Conservation (phyloP, 208 protist genomes). For the Acanthamoeba polyphaga region DNA sequence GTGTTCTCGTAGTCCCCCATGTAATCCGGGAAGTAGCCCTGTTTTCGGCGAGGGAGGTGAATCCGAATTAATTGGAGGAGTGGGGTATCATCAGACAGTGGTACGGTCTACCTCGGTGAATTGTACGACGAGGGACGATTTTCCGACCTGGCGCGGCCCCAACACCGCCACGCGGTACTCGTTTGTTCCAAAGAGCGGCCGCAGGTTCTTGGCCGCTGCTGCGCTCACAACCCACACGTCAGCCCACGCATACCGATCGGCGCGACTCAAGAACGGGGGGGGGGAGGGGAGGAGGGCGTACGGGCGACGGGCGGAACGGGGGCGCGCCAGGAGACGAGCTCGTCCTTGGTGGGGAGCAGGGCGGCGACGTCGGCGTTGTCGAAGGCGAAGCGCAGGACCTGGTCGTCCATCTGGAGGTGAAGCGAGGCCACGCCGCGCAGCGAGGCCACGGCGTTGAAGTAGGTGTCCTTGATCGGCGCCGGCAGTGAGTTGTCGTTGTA, state of each 20-base stretch:
- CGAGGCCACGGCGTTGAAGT: background rate
- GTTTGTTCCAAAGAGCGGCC: background rate
- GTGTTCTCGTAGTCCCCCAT: background rate
- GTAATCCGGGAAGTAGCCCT: background rate
- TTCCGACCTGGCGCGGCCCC: conserved; percentile 6
- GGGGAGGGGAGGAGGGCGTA: background rate
- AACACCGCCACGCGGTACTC: conserved; percentile 16
- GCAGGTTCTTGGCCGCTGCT: background rate
- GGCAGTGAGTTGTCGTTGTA: conserved; percentile 56
- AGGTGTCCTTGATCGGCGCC: conserved; percentile 56
- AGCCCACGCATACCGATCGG: too few relatives aligned
- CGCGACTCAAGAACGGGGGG: background rate
- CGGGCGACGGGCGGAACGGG: background rate
- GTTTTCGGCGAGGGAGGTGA: background rate
- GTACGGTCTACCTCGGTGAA: background rate
- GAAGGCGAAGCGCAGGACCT: conserved; percentile 1
- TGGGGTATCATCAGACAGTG: background rate
- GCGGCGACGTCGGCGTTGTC: conserved; percentile 30
- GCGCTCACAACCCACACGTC: too few relatives aligned
- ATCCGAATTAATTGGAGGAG: too few relatives aligned
- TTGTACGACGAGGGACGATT: background rate
- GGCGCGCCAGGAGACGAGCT: background rate
- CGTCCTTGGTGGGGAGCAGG: conserved; percentile 37
- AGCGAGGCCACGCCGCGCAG: conserved; percentile 17
- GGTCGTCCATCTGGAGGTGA: conserved; percentile 34